Evolutionary conservation across 768 basidiomycete genomes (phyloP).

Genomic region (Gymnopilus junonius): DNA sequence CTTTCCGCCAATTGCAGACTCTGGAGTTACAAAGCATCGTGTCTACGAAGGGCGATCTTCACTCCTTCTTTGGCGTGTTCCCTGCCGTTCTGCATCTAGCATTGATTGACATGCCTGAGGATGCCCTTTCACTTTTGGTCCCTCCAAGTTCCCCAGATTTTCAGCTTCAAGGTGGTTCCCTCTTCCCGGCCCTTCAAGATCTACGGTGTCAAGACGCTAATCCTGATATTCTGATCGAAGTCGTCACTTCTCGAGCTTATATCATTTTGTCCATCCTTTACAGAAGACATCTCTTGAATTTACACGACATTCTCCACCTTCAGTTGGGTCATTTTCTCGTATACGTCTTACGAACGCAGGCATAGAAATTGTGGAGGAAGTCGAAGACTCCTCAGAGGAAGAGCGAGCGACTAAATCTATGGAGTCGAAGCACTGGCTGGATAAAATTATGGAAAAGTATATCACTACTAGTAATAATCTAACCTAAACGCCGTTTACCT

Average conservation of each 20-base stretch:
- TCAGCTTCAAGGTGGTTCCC: constrained; percentile 17
- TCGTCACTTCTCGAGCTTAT: constrained; percentile 21
- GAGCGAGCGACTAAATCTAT: no score
- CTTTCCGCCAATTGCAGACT: constrained; percentile 26
- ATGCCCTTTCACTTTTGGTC: constrained; percentile 25
- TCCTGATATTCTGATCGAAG: constrained; percentile 18
- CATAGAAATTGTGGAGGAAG: constrained; percentile 11
- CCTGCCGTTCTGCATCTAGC: constrained; percentile 27
- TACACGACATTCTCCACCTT: constrained; percentile 6
- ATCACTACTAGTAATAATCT: no score
- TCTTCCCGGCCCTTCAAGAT: constrained; percentile 21
- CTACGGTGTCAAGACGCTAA: constrained; percentile 34
- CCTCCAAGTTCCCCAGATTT: not conserved
- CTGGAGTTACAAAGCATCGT: constrained; percentile 36
- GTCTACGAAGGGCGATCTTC: constrained; percentile 21
- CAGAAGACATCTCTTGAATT: constrained; percentile 23
- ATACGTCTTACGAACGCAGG: constrained; percentile 13
- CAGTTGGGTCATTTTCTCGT: not conserved
- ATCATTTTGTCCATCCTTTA: constrained; percentile 12
- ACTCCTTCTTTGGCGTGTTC: constrained; percentile 31
- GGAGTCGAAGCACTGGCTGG: no score
- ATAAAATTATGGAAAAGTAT: no score
- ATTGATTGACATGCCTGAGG: constrained; percentile 24
- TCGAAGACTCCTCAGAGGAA: not conserved
- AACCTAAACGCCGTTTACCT: no score